Base-by-base conservation (phyloP, 202 grass and related monocot genomes). In the Saccharum hybrid region DNA sequence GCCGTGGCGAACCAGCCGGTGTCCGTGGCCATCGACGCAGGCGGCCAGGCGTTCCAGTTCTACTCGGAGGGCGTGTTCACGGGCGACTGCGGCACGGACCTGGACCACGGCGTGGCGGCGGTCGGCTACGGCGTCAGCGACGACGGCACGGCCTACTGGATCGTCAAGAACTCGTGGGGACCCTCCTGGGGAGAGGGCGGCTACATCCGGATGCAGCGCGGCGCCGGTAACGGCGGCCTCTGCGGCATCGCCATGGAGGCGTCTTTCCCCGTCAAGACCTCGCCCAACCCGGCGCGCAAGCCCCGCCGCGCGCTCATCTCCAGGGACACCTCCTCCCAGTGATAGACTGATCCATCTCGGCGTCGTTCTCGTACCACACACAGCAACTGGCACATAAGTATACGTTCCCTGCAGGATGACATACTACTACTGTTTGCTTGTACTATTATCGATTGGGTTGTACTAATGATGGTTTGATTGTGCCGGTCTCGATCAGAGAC, bases 41-140 rank as follows among this genome's bases (percentile, higher is more conserved):
- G 90, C 0, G 88, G 88, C 18, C 74, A 45, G 37, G 72, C 74
- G n/a, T 85, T 95, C 63, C 90, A 92, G 83, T 95, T 95, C 88
- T 95, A 95, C 83, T 95, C 90, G 9, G 88, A 90, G 61, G 94
- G 94, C 78, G 94, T 96, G 19, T 96, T 96, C 88, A 91, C 81
- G 12, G 94, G 94, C 13, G 71, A 86, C 10, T 96, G 91, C n/a
- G 86, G 88, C 14, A 88, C 88, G 0, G 88, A 96, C 5, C 80
- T 93, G 15, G 90, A 96, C 75, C 94, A 96, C 59, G 94, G 94
- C 57, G 91, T 96, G 4, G 94, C 94, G 7, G 86, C 83, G 5
- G 91, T 96, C 45, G 94, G 94, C 8, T 96, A 96, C 56, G 93
- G 90, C 16, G 83, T 73, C 1, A 80, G 16, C 0, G 56, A 86